These are phyloP conservation scores for Veloboletus limbatus DNA, from an alignment of 1,284 basidiomycete genomes.

Conservation along the genomic window DNA sequence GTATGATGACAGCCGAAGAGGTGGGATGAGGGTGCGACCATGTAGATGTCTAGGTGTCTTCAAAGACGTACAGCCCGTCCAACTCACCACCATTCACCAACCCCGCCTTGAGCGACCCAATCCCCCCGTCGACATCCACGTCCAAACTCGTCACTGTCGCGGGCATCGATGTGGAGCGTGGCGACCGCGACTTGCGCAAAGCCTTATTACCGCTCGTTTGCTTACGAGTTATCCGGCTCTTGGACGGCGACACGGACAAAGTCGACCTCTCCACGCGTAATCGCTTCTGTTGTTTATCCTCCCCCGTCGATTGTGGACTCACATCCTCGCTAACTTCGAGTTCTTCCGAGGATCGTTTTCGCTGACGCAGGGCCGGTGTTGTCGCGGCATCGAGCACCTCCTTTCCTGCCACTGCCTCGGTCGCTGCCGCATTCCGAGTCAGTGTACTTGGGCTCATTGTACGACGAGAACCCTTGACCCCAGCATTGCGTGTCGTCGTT, in stretches of 20 bases:
- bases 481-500: background rate
- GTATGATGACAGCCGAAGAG: background rate
- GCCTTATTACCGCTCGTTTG: background rate
- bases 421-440: background rate
- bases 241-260: constrained; percentile 7
- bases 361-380: constrained; percentile 22
- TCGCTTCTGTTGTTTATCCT: constrained; percentile 30
- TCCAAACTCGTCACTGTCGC: constrained; percentile 16
- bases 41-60: constrained; percentile 17
- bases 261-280: constrained; percentile 27
- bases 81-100: constrained; percentile 31
- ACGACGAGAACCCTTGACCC: background rate
- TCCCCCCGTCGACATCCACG: constrained; percentile 18
- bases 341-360: constrained; percentile 35
- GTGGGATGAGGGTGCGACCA: background rate
- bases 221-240: background rate
- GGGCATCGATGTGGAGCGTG: constrained; percentile 7
- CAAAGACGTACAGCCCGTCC: constrained; percentile 33
- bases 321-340: constrained; percentile 17
- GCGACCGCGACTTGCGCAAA: constrained; percentile 9
- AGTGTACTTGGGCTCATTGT: constrained; percentile 1
- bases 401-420: background rate
- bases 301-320: constrained; percentile 10
- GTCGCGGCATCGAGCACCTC: background rate
- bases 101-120: constrained; percentile 27